phyloP scores from a whole-genome alignment of 345 rosid species.

The Eutrema yunnanense region DNA sequence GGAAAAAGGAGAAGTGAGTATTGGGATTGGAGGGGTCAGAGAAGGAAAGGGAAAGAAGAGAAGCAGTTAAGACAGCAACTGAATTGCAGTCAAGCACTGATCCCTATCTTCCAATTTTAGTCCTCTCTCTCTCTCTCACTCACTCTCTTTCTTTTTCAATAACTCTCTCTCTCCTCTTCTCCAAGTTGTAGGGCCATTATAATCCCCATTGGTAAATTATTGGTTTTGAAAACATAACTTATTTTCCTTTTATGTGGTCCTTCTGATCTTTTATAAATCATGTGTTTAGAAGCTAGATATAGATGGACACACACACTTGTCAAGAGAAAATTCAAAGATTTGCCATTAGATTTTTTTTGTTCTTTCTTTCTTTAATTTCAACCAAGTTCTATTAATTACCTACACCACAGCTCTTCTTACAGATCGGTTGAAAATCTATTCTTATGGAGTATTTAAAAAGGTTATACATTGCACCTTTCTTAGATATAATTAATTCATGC shows the following conservation, averaged over 20 bases:
- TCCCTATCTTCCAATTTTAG: slow-evolving; percentile 22
- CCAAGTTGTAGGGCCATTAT: slow-evolving; percentile 22
- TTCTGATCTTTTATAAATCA: slow-evolving; percentile 12
- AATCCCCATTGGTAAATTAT: slow-evolving; percentile 8
- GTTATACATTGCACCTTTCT: background rate
- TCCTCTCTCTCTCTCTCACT: slow-evolving; percentile 10
- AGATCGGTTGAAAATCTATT: background rate
- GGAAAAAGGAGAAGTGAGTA: slow-evolving; percentile 19
- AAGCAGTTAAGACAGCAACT: slow-evolving; percentile 39
- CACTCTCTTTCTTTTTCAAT: background rate
- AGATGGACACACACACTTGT: slow-evolving; percentile 20
- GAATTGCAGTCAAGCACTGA: slow-evolving; percentile 39
- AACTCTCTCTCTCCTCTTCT: background rate
- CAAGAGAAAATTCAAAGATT: slow-evolving; percentile 20
- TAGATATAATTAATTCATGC: background rate
- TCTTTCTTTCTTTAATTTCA: background rate
- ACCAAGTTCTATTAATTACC: background rate
- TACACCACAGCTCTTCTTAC: slow-evolving; percentile 7
- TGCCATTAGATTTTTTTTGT: background rate
- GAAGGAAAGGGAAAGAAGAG: slow-evolving; percentile 34
- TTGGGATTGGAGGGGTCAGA: slow-evolving; percentile 33
- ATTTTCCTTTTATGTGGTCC: slow-evolving; percentile 29
- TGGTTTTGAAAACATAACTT: slow-evolving; percentile 19
- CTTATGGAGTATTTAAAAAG: background rate
- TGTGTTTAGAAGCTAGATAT: slow-evolving; percentile 13